Evolutionary conservation across 495 filamentous ascomycete genomes (phyloP), one percentile per base, ranked within the genome.

Genomic region (Penicillium coffeae): DNA sequence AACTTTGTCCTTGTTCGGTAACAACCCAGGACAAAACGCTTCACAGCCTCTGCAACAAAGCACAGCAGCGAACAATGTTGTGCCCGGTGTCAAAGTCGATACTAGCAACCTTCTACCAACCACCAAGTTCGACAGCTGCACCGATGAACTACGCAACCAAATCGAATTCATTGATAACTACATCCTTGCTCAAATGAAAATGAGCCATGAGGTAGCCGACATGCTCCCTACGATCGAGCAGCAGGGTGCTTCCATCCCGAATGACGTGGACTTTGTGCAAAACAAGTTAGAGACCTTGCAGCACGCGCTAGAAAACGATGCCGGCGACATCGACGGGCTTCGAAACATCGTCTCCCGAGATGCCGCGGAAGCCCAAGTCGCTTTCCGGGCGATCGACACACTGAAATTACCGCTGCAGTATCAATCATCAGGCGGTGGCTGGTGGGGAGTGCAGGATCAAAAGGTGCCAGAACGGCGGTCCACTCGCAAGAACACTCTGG

Each of bases 121-220:
- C 0, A 96, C 93, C 7, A 86, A 93, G 46, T 96, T 90, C 71
- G 84, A 85, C 63, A 92, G 95, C 70, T 83, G 94, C 33, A 80
- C 88, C 36, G 86, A 91, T 54, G 79, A 86, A 30, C 71, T 96
- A n/a, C 88, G 95, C 52, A 78, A 79, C 39, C 63, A 86, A 38
- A 85, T 98, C 36, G 80, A 86, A 42, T 60, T 63, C 10, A 80
- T 95, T 50, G 92, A 98, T 63, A 74, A 77, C 15, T 76, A 79
- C 58, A 87, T 95, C 49, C 74, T 84, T 22, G 71, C 75, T 42
- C 86, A 90, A 58, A 89, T 90, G 33, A 66, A 71, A n/a, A 58
- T 71, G 52, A 74, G 69, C 54, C 65, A 73, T 34, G 72, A 75
- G 45, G 66, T 75, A 13, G 44, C 66, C 7, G 66, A 69, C 35